Evolutionary conservation across 768 basidiomycete genomes (phyloP), one percentile per base, ranked within the genome.

Genomic region (Mycena galericulata): DNA sequence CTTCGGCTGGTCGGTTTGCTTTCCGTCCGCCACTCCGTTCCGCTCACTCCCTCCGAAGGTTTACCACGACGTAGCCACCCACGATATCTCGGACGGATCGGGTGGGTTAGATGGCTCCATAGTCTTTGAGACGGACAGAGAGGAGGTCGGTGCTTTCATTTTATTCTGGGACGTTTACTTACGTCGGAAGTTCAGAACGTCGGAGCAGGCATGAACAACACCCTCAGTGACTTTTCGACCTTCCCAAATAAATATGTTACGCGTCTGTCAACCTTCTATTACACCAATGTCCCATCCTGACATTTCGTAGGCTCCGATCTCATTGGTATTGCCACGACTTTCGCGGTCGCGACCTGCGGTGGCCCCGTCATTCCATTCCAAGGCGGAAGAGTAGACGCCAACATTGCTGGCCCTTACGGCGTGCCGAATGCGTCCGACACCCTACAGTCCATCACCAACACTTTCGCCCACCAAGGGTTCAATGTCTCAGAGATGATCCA

Each of bases 71-170:
- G 82, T 83, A 78, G 79, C 85, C 22, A 84, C 86, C 9, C 79
- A 85, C 57, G 81, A 87, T 69, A 76, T 77, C 30, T 76, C 80
- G n/a, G 79, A 81, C 72, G 85, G 84, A 10, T 80, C 79, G 1
- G 87, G 86, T 24, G 86, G 87, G n/a, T 46, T 88, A 59, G 87
- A 88, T 65, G 84, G 83, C 24, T 86, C 84, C 10, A 80, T 88
- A 63, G 81, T 78, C 24, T 86, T 85, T 60, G 87, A 88, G 72
- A 78, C 84, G 22, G 78, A 76, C 51, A 75, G 82, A 51, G 10
- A 75, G 15, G 84, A 84, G 78, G 85, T 85, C 34, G 8, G 62
- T 24, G 81, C 73, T 34, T 38, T 24, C 18, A 11, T 22, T 22
- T n/a, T 38, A 20, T 34, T 30, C 15, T 10, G 47, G 46, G 56